Evolutionary conservation across 1,139 yeast genomes (phyloP).

Genomic region (Saccharomycopsis crataegensis): DNA sequence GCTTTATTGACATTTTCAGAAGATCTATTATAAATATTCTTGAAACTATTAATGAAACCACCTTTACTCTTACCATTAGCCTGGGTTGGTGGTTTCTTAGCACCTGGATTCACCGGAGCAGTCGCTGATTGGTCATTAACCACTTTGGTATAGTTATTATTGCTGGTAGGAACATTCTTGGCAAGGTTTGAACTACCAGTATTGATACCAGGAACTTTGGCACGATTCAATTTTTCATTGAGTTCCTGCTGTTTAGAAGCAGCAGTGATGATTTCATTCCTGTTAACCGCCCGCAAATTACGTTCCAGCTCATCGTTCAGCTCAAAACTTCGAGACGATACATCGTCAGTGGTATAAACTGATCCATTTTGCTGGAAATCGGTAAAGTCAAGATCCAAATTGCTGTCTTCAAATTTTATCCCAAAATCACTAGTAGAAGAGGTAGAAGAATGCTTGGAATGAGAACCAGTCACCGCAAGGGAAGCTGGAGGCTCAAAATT

Average conservation of each 20-base stretch:
- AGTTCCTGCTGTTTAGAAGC: neutral
- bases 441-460: neutral
- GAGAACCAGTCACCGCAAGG: neutral
- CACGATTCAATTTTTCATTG: neutral
- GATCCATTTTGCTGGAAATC: slow-evolving; percentile 2
- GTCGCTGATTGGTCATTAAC: too few species aligned
- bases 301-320: slow-evolving; percentile 13
- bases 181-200: neutral
- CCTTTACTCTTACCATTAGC: too few species aligned
- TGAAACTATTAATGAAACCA: neutral
- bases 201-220: neutral
- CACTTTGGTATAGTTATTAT: too few species aligned
- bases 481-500: neutral
- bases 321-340: slow-evolving; percentile 17
- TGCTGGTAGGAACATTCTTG: too few species aligned
- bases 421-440: slow-evolving; percentile 12
- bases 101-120: too few species aligned
- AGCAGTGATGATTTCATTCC: neutral
- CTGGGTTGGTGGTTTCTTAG: too few species aligned
- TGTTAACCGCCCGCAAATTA: slow-evolving; percentile 7
- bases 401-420: slow-evolving; percentile 16
- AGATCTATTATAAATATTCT: neutral
- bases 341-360: slow-evolving; percentile 5
- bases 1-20: neutral
- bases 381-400: slow-evolving; percentile 18